Percentiles rank a stretch among this genome's conserved stretches.
Evolutionary conservation across 2,329 filamentous ascomycete species (phyloP).

Genomic region (Xylariaceae sp.): DNA sequence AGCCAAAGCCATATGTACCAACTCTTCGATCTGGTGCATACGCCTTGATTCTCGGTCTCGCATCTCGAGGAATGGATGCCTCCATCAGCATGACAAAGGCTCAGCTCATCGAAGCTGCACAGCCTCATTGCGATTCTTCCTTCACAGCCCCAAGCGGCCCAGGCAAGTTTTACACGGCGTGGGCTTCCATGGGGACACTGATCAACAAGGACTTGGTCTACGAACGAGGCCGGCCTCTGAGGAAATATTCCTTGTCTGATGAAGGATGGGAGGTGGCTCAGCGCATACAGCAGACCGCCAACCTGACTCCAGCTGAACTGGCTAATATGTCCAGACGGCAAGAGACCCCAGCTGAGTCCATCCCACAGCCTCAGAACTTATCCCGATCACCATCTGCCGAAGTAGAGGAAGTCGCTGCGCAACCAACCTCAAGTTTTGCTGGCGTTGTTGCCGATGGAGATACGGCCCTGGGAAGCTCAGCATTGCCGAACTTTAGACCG

Average conservation of each 20-base stretch:
- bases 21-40: conserved; percentile 69
- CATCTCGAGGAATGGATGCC: conserved; percentile 53
- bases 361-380: conserved; percentile 5
- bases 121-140: conserved; percentile 68
- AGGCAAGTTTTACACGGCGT: conserved; percentile 72
- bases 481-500: conserved; percentile 50
- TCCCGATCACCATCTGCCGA: conserved; percentile 20
- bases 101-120: conserved; percentile 64
- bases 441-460: conserved; percentile 40
- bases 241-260: conserved; percentile 68
- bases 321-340: conserved; percentile 12
- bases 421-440: conserved; percentile 26
- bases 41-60: conserved; percentile 65
- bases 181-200: conserved; percentile 78
- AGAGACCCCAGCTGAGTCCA: not conserved
- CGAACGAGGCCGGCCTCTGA: conserved; percentile 63
- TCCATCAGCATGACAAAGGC: conserved; percentile 60
- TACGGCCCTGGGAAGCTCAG: conserved; percentile 18
- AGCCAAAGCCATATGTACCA: conserved; percentile 67
- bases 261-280: conserved; percentile 73
- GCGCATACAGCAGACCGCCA: conserved; percentile 52
- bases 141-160: conserved; percentile 65
- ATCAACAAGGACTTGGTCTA: conserved; percentile 69
- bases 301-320: conserved; percentile 15
- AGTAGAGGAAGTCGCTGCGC: conserved; percentile 18